Base-by-base conservation (phyloP, 805 yeast genomes). In the Diddensiella caesifluorescens region DNA sequence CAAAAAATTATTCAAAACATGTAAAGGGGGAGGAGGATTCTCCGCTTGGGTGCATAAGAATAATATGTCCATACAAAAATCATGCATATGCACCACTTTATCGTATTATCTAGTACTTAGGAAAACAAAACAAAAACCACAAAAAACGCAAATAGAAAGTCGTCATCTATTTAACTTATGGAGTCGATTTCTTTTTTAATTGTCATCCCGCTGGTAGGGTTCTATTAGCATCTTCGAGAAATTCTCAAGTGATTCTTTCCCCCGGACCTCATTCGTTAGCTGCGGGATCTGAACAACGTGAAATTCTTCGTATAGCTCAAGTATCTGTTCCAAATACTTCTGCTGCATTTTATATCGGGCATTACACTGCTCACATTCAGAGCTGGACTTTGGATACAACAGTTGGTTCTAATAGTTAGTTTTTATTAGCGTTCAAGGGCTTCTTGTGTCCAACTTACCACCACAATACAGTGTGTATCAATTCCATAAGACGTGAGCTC, bases 391-490 rank as follows among this genome's bases (percentile, higher is more conserved):
- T n/a, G 96, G 92, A 66, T 83, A 85, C 47, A 92, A 70, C 51
- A 92, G 73, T 67, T 92, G 98, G 68, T 92, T 92, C 32, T 29
- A 29, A 9, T 9, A 7, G 6, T n/a, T 9, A 19, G 15, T 7
- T 13, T 29, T 29, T n/a, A 19, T 29, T 9, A 29, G 6, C 9
- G 16, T 7, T 7, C 7, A 13, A 29, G 7, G 15, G 15, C 6
- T 7, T 7, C 15, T 19, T 7, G 32, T 13, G 16, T 6, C 12
- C 12, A 13, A 29, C 32, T 9, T 29, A 29, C 32, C 41, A 94
- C 95, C 49, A 92, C 89, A 57, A 92, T 92, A 28, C 96, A 83
- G 64, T 88, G 90, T 49, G 94, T 95, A 64, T 92, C 99, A 82
- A 92, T 92, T 52, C 88, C 84, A 66, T 86, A 92, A 41, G 90